Evolutionary conservation across 805 yeast genomes (phyloP), one percentile per base, ranked within the genome.

Genomic region (Jamesozyma hellenica): DNA sequence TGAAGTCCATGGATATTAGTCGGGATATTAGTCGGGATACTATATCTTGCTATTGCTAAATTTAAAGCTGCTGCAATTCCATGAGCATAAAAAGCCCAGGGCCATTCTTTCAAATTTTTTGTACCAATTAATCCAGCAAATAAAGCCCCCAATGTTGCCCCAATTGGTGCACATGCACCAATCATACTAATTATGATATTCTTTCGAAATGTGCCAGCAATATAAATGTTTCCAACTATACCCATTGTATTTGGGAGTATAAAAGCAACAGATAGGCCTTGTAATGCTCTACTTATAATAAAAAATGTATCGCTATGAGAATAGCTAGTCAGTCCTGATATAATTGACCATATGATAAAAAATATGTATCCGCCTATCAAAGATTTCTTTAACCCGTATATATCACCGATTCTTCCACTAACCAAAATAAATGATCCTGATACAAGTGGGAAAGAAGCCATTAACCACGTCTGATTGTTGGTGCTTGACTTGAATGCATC

Each of bases 401-500:
- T 63, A 51, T 82, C 94, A 27, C 94, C 92, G 34, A 80, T 52
- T 36, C 78, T 67, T 8, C 92, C 92, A 28, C 81, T 71, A 4
- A 77, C 64, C 28, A 82, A 56, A 37, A 82, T 81, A 45, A 82
- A 75, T 0, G 90, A 79, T 11, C 90, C 90, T 4, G 80, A 74
- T 0, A 85, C 75, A 40, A 82, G 59, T 0, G 85, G 77, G 53
- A 74, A 80, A 0, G 84, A 72, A 1, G 87, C 86, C 67, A 77
- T 69, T 52, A 76, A 74, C 92, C 94, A 79, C 14, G 70, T 48
- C 41, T 69, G 66, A 34, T 65, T 63, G 5, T 60, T 55, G 2
- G 43, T 41, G 8, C 54, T 45, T 1, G 65, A 51, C 13, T 58
- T 49, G 28, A 70, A 64, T 4, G 58, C 55, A 2, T 47, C 42